phyloP scores from a whole-genome alignment of 257 asterid species.

The Hygrophila difformis region DNA sequence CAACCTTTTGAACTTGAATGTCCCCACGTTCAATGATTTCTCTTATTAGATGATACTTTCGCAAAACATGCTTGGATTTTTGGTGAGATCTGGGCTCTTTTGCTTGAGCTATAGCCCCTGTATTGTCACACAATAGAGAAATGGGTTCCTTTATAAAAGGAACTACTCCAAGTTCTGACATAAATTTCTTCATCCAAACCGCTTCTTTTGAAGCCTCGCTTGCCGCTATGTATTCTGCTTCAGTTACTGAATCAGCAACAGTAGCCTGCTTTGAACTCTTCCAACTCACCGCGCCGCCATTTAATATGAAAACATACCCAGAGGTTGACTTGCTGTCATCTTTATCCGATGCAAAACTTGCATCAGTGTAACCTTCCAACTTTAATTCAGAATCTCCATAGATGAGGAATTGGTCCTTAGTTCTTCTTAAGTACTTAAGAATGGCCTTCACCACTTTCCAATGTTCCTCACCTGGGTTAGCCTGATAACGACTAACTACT shows the following conservation, averaged over 20 bases:
- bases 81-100: neutral
- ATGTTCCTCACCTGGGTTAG: neutral
- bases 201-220: neutral
- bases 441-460: neutral
- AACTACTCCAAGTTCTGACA: neutral
- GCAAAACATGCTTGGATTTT: neutral
- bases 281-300: neutral
- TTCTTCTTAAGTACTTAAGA: neutral
- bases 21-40: neutral
- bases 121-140: neutral
- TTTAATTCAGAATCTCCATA: neutral
- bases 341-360: neutral
- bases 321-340: neutral
- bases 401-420: neutral
- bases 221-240: neutral
- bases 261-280: neutral
- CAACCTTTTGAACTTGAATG: neutral
- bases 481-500: neutral
- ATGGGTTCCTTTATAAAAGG: neutral
- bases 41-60: neutral
- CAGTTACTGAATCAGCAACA: neutral
- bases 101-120: neutral
- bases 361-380: neutral
- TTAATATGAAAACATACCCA: neutral
- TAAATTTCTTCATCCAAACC: neutral